phyloP scores from a whole-genome alignment of 108 stramenopile genomes.

The Epipyxis sp. region DNA sequence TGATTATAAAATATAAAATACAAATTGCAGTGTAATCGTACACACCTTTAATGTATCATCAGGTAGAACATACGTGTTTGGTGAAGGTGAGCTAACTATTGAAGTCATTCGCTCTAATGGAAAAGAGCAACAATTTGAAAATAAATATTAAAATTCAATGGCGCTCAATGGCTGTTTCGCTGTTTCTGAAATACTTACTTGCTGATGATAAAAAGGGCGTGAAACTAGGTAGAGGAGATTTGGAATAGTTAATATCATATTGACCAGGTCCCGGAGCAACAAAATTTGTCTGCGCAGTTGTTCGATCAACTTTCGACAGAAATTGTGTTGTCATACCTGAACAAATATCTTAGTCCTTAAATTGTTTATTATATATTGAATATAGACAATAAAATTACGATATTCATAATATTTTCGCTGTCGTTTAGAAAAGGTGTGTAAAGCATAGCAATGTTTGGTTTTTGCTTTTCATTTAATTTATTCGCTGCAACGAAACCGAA shows the following conservation, averaged over 20 bases:
- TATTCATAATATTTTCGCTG: too few species aligned
- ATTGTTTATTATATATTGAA: too few species aligned
- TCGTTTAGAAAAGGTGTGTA: too few species aligned
- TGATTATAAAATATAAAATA: neutral
- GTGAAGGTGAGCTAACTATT: neutral
- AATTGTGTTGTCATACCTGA: slow-evolving; percentile 13
- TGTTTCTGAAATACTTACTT: neutral
- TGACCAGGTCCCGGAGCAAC: slow-evolving; percentile 8
- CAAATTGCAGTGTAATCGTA: neutral
- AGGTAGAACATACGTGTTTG: neutral
- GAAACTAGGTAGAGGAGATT: neutral
- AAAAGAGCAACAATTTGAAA: neutral
- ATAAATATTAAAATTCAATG: neutral
- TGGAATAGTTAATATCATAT: neutral
- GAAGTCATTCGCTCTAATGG: neutral
- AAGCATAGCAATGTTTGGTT: too few species aligned
- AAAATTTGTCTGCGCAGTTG: neutral
- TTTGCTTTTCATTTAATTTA: too few species aligned
- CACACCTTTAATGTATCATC: neutral
- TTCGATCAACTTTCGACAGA: neutral
- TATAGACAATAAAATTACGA: too few species aligned
- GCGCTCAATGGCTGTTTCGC: too few species aligned
- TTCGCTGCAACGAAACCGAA: too few species aligned
- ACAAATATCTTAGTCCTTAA: too few species aligned
- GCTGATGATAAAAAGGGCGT: slow-evolving; percentile 3